Evolutionary conservation across 1,139 yeast species (phyloP).

Genomic region (Pichia sp.): DNA sequence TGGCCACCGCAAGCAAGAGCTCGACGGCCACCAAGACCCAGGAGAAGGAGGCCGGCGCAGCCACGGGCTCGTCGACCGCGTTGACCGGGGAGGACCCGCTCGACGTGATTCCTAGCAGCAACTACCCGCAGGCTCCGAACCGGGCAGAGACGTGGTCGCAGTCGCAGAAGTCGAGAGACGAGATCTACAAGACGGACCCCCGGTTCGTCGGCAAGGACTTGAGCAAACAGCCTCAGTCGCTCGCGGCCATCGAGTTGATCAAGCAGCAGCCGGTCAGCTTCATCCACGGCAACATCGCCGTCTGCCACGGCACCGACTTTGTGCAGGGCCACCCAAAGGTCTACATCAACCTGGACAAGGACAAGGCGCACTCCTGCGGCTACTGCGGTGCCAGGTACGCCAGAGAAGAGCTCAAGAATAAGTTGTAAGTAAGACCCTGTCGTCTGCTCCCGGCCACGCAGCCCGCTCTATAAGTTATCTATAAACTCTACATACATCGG

Average conservation of each 20-base stretch:
- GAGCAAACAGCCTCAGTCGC: conserved; percentile 67
- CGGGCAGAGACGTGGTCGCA: conserved; percentile 66
- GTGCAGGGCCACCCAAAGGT: conserved; percentile 80
- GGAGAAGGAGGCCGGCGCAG: not conserved
- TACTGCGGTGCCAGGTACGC: conserved; percentile 75
- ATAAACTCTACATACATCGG: not conserved
- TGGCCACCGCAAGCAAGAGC: conserved; percentile 22
- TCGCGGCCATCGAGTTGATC: conserved; percentile 81
- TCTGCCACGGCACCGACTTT: conserved; percentile 74
- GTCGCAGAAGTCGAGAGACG: conserved; percentile 60
- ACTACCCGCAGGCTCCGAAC: conserved; percentile 65
- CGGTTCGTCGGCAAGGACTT: conserved; percentile 73
- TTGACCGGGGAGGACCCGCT: conserved; percentile 18
- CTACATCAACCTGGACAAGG: conserved; percentile 74
- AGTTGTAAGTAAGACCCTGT: conserved; percentile 14
- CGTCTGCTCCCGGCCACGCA: not conserved
- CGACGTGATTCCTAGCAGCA: conserved; percentile 24
- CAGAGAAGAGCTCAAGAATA: conserved; percentile 34
- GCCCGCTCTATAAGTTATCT: not conserved
- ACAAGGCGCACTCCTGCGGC: conserved; percentile 68
- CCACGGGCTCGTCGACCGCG: conserved; percentile 1
- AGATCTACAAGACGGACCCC: conserved; percentile 54
- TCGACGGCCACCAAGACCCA: conserved; percentile 13
- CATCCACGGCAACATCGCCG: conserved; percentile 59
- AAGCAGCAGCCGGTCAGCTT: conserved; percentile 69